phyloP scores from a whole-genome alignment of 805 yeast genomes.

The Zygosaccharomyces pseudorouxii region DNA sequence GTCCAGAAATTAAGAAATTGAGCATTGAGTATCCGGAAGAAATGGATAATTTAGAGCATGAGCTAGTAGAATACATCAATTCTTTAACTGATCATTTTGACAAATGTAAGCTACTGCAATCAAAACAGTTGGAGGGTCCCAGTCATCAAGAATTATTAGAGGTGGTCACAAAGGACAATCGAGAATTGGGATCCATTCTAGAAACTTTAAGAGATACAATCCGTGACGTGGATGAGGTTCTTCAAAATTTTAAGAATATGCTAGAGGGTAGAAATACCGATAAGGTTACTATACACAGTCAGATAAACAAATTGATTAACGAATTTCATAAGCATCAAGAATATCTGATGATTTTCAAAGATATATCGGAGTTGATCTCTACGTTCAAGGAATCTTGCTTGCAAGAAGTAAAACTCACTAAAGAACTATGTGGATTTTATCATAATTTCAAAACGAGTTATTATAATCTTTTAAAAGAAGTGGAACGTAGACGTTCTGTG shows the following conservation, averaged over 20 bases:
- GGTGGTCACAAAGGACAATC: constrained; percentile 49
- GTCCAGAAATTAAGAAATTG: constrained; percentile 20
- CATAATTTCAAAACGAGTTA: constrained; percentile 49
- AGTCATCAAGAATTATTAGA: constrained; percentile 40
- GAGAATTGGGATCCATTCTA: constrained; percentile 55
- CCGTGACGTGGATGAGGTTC: constrained; percentile 25
- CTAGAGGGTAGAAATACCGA: constrained; percentile 30
- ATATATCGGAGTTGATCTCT: constrained; percentile 31
- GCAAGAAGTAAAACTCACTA: constrained; percentile 25
- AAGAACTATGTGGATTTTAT: constrained; percentile 46
- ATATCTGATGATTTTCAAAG: constrained; percentile 29
- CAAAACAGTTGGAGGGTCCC: constrained; percentile 23
- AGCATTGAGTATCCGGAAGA: constrained; percentile 36
- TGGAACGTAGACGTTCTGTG: constrained; percentile 44
- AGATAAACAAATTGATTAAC: constrained; percentile 17
- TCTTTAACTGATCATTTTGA: constrained; percentile 80
- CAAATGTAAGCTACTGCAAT: constrained; percentile 50
- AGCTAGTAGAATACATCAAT: constrained; percentile 62
- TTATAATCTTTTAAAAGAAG: constrained; percentile 47
- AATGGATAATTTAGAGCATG: constrained; percentile 52
- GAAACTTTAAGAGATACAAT: constrained; percentile 42
- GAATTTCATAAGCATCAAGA: constrained; percentile 30
- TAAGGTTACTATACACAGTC: constrained; percentile 16
- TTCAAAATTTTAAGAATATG: constrained; percentile 28
- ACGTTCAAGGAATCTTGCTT: constrained; percentile 33